Conservation (phyloP, 2,329 filamentous ascomycete genomes). For the Huntiella omanensis region DNA sequence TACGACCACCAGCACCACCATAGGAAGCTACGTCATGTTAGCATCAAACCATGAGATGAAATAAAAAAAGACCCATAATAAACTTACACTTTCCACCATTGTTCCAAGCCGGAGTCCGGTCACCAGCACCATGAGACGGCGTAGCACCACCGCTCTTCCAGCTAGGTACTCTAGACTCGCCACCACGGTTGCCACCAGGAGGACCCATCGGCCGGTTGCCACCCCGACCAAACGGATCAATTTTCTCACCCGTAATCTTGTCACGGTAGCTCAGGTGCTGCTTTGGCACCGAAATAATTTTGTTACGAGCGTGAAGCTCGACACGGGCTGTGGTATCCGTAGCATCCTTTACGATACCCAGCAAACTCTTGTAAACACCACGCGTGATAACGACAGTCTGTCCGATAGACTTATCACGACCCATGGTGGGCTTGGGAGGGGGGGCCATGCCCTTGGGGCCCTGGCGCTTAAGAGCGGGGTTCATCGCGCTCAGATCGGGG, state of each 20-base stretch:
- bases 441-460: conserved; percentile 31
- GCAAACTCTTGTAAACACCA: conserved; percentile 76
- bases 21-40: conserved; percentile 25
- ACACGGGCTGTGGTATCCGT: conserved; percentile 73
- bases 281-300: conserved; percentile 71
- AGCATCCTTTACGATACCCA: conserved; percentile 91
- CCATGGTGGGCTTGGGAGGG: conserved; percentile 52
- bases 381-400: conserved; percentile 80
- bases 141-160: conserved; percentile 53
- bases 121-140: conserved; percentile 41
- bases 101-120: conserved; percentile 56
- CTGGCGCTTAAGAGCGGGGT: conserved; percentile 66
- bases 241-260: conserved; percentile 56
- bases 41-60: not conserved
- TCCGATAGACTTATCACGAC: conserved; percentile 67
- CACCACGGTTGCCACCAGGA: conserved; percentile 22
- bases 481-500: conserved; percentile 77
- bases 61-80: conserved; percentile 1
- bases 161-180: conserved; percentile 23
- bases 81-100: conserved; percentile 45
- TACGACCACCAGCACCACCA: conserved; percentile 34
- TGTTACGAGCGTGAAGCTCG: conserved; percentile 86
- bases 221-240: conserved; percentile 44
- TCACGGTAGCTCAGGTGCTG: conserved; percentile 74
- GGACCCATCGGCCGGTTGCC: conserved; percentile 20